Percentiles rank a stretch among this genome's conserved stretches.
phyloP scores from a whole-genome alignment of 768 basidiomycete genomes.

The Mycena belliarum region DNA sequence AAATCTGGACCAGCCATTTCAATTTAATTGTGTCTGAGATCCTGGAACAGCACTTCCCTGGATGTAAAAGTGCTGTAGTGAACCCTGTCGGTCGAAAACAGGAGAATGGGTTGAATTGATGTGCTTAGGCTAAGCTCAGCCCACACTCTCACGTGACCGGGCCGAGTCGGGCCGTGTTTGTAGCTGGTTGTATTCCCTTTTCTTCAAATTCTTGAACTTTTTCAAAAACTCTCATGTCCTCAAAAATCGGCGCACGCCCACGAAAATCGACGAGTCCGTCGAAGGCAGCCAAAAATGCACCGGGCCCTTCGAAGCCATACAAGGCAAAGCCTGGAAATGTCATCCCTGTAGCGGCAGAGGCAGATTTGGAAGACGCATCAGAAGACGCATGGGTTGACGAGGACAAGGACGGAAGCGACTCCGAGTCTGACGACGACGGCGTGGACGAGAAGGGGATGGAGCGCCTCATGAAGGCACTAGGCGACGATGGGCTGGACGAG shows the following conservation, averaged over 20 bases:
- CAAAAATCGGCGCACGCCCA: conserved; percentile 1
- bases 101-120: no score
- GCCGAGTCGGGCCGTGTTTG: no score
- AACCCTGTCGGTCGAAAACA: no score
- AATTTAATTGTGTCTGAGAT: no score
- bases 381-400: no score
- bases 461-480: conserved; percentile 55
- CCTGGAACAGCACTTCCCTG: no score
- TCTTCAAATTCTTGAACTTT: no score
- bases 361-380: not conserved
- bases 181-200: no score
- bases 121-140: no score
- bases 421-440: conserved; percentile 36
- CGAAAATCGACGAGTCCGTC: conserved; percentile 6
- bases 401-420: conserved; percentile 20
- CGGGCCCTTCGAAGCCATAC: conserved; percentile 15
- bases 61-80: no score
- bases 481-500: conserved; percentile 68
- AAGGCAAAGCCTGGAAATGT: conserved; percentile 6
- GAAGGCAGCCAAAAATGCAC: not conserved
- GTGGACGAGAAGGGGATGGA: conserved; percentile 61
- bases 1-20: no score
- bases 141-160: no score
- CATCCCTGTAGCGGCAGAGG: conserved; percentile 1
- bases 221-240: conserved; percentile 3